phyloP scores from a whole-genome alignment of 2,329 filamentous ascomycete genomes.

The Venturia oleaginea region DNA sequence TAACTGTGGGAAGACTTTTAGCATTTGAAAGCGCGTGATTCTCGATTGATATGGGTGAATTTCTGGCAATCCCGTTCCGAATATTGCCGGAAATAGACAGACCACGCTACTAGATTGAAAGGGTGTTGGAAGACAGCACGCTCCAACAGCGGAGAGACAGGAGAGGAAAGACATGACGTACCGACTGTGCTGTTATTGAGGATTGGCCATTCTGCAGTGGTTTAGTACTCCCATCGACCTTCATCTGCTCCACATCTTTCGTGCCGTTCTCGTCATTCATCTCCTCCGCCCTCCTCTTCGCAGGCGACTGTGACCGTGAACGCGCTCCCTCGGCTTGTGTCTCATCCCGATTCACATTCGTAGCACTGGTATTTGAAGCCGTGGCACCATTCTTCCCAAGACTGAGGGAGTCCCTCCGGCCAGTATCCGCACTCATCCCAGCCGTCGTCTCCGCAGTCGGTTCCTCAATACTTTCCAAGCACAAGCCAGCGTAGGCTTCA shows the following conservation, averaged over 20 bases:
- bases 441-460: not conserved
- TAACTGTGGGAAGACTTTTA: not conserved
- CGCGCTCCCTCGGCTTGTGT: constrained; percentile 29
- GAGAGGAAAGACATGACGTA: not conserved
- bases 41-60: not conserved
- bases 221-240: not conserved
- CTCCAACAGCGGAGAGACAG: not conserved
- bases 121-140: not conserved
- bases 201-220: not conserved
- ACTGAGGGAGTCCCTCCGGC: constrained; percentile 7
- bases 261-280: constrained; percentile 37
- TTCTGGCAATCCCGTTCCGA: not conserved
- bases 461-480: constrained; percentile 32
- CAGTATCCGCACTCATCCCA: not conserved
- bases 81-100: not conserved
- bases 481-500: constrained; percentile 44
- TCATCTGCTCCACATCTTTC: constrained; percentile 16
- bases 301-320: constrained; percentile 42
- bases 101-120: not conserved
- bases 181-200: not conserved
- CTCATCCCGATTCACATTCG: constrained; percentile 14
- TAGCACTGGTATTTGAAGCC: not conserved
- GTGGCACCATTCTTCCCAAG: not conserved
- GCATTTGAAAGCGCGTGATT: not conserved
- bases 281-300: constrained; percentile 46